Evolutionary conservation across 208 protist genomes (phyloP), one percentile per base, ranked within the genome.

Genomic region (Leishmania tropica): DNA sequence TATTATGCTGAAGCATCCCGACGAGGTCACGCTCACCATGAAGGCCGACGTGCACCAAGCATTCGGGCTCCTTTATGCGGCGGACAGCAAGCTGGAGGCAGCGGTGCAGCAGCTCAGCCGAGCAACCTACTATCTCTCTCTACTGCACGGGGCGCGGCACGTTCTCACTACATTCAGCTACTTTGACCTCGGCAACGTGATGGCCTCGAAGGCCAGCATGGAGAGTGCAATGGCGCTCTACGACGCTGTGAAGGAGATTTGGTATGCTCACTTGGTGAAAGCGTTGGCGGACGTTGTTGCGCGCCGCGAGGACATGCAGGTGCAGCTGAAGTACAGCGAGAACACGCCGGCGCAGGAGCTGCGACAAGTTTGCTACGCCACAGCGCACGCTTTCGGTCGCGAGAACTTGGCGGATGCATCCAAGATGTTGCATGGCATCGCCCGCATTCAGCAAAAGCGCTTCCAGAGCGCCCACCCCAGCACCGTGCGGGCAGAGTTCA

Each of bases 131-230:
- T 98, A 96, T 83, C 85, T 98, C 21, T 96, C 90, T 75, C 83
- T 89, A 35, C 74, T 97, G n/a, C 87, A 98, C 85, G 95, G 95
- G 15, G 84, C 93, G 28, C 70, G 92, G 70, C 86, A 95, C 81
- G 83, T 97, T 4, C 86, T 97, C 37, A 98, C 95, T 53, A 93
- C 92, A 53, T 98, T 97, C 84, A 95, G 92, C 64, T 98, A 97
- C 85, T 98, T 98, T 85, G 95, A 98, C 77, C 85, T 98, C 17
- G 95, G 90, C 62, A 98, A 98, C 84, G 93, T 98, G 31, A 97
- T 98, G 76, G 92, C 93, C n/a, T 89, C 95, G 24, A 96, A 96
- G 80, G 85, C 91, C 24, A 88, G 83, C 83, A 97, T 96, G 90
- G 92, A 98, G 80, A 92, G 79, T 35, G 93, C 95, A 1, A 98